These are phyloP conservation scores for Rhododendron simsii DNA, from an alignment of 148 eudicot genomes.

Conservation along the genomic window DNA sequence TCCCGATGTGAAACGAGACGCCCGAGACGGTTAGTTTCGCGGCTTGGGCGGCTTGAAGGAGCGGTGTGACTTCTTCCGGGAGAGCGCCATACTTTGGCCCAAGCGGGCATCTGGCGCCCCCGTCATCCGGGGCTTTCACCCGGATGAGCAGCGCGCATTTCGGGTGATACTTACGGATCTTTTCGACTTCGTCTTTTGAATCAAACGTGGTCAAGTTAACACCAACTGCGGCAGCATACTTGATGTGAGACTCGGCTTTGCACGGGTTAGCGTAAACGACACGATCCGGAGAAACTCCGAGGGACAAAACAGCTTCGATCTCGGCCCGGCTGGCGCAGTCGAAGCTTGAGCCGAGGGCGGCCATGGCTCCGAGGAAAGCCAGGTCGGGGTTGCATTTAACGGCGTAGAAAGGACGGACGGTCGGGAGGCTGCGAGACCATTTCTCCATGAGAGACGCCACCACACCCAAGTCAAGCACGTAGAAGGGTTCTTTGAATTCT, in stretches of 20 bases:
- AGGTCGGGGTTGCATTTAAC: constrained; percentile 24
- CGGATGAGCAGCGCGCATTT: constrained; percentile 18
- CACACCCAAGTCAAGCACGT: constrained; percentile 21
- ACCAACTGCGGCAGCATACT: constrained; percentile 17
- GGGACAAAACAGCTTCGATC: constrained; percentile 16
- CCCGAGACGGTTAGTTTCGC: constrained; percentile 17
- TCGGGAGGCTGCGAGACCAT: constrained; percentile 16
- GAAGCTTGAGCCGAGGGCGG: constrained; percentile 18
- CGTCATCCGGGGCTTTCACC: constrained; percentile 17
- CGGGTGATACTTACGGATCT: constrained; percentile 24
- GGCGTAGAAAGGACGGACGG: constrained; percentile 25
- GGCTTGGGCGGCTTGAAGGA: constrained; percentile 14
- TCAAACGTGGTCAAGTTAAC: constrained; percentile 19
- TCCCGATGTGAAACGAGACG: constrained; percentile 19
- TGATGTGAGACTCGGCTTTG: constrained; percentile 22
- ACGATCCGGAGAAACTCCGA: constrained; percentile 22
- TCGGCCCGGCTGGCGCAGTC: constrained; percentile 28
- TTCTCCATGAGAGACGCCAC: constrained; percentile 12
- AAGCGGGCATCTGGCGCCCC: constrained; percentile 16
- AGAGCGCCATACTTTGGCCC: constrained; percentile 25
- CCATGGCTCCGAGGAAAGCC: constrained; percentile 8
- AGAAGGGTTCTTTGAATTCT: constrained; percentile 20
- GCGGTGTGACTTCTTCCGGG: constrained; percentile 17
- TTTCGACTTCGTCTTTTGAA: constrained; percentile 13
- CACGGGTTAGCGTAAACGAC: constrained; percentile 25